phyloP scores from a whole-genome alignment of 352 stramenopile species.

The Plasmopara muralis region DNA sequence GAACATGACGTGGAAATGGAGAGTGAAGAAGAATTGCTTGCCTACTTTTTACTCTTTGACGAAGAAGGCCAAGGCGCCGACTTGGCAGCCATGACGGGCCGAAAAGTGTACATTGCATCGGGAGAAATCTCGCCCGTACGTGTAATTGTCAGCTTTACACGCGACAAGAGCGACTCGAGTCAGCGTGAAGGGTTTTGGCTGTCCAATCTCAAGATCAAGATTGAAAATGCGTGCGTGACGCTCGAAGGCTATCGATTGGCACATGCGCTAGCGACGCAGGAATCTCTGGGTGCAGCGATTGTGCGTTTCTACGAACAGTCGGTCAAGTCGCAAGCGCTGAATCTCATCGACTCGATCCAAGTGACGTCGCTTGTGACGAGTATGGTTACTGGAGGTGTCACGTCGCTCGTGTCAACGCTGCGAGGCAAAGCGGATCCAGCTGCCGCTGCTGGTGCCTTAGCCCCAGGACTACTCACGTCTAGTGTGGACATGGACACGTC shows the following conservation, averaged over 20 bases:
- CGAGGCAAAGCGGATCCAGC: slow-evolving; percentile 68
- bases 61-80: slow-evolving; percentile 36
- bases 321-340: slow-evolving; percentile 74
- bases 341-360: slow-evolving; percentile 79
- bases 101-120: slow-evolving; percentile 71
- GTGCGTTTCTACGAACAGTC: slow-evolving; percentile 72
- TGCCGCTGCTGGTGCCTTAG: slow-evolving; percentile 18
- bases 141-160: slow-evolving; percentile 71
- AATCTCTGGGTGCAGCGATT: slow-evolving; percentile 61
- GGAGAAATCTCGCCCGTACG: slow-evolving; percentile 64
- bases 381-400: slow-evolving; percentile 69
- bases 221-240: slow-evolving; percentile 78
- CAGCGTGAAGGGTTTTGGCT: slow-evolving; percentile 64
- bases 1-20: slow-evolving; percentile 21
- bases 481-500: slow-evolving; percentile 14
- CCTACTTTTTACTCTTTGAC: slow-evolving; percentile 55
- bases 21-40: slow-evolving; percentile 44
- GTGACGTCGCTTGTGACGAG: slow-evolving; percentile 81
- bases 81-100: slow-evolving; percentile 66
- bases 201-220: slow-evolving; percentile 78
- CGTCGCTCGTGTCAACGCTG: slow-evolving; percentile 72
- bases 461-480: slow-evolving; percentile 26
- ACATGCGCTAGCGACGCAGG: slow-evolving; percentile 67
- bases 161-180: slow-evolving; percentile 52
- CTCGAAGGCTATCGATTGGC: slow-evolving; percentile 58